Base-by-base conservation (phyloP, 2,329 filamentous ascomycete species). In the Xylariaceae sp. region DNA sequence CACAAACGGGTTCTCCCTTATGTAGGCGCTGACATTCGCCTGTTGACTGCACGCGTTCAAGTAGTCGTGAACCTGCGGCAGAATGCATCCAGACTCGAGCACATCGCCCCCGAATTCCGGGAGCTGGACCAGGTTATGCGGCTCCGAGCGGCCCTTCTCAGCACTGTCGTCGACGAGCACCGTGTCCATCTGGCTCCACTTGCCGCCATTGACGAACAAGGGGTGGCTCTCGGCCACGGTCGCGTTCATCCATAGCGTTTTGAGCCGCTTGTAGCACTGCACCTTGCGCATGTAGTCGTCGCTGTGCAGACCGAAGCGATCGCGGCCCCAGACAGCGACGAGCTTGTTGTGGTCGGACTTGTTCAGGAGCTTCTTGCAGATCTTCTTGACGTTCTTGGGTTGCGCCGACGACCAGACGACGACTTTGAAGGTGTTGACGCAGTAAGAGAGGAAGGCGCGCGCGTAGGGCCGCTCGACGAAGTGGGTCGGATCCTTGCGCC, bases 371-470 rank as follows among this genome's bases (percentile, higher is more conserved):
- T 83, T 76, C 2, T 77, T 74, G 62, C 90, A 84, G 79, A 96
- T 89, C 42, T 75, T 76, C 7, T 74, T 65, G 11, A 96, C 90
- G 64, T 94, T 97, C 1, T 81, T 73, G 0, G 86, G 87, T 17
- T 81, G 83, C 0, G 93, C 92, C 5, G 90, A 96, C 1, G 93
- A 96, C 92, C 93, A 99, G 59, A 97, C 84, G 76, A 92, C 90
- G 35, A 96, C 88, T 55, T 80, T 78, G 76, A 95, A 93, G 60
- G 87, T 86, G 10, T 82, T 75, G 66, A 96, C 80, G 65, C 92
- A 83, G 72, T 92, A 90, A 34, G 80, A 70, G 2, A 97, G 76
- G 73, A 99, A 97, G 0, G 76, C 65, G 2, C 76, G 68, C 1
- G 94, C 81, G 64, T 86, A 80, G 0, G 89, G 89, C 0, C 94